Base-by-base conservation (phyloP, 805 yeast genomes). In the Candida ipomoeae region DNA sequence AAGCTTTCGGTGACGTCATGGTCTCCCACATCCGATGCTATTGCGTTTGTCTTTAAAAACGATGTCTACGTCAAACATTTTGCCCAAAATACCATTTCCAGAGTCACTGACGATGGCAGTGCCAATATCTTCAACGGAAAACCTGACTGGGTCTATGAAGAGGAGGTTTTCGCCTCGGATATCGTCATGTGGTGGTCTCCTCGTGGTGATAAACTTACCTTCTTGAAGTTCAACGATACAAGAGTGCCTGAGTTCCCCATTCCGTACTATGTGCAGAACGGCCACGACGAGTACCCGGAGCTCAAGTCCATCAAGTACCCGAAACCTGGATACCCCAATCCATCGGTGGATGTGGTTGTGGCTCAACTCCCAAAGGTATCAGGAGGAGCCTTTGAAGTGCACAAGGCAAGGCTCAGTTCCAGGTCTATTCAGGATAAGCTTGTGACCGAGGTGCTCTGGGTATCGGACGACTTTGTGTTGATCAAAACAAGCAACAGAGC, bases 121-220 rank as follows among this genome's bases (percentile, higher is more conserved):
- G 76, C 73, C 1, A 76, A 81, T 55, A 73, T 88, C 6, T 89
- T 89, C 68, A 86, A 90, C 62, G 97, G 96, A 2, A 84, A 84
- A 53, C 95, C 96, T 0, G 96, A 89, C 62, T 89, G 97, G 97
- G 95, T 89, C 6, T 89, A 89, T 58, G 97, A 90, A 62, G 97
- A 89, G 58, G 97, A 89, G 66, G 94, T 89, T 0, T 77, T 87
- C 48, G 82, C 80, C 34, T 77, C 80, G 21, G 89, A 84, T 58
- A 68, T 76, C 20, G 88, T 91, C 0, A 57, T 89, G 44, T 89
- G 96, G 96, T 90, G 96, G 96, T 85, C 96, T 5, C 88, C 88
- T 7, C 66, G 73, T 39, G 90, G 92, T 11, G 69, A 77, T n/a
- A 77, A 73, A 58, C 62, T 90, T 40, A 78, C 89, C 0, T 85